Conservation (phyloP, 2,329 filamentous ascomycete species). For the Ramularia collo-cygni region DNA sequence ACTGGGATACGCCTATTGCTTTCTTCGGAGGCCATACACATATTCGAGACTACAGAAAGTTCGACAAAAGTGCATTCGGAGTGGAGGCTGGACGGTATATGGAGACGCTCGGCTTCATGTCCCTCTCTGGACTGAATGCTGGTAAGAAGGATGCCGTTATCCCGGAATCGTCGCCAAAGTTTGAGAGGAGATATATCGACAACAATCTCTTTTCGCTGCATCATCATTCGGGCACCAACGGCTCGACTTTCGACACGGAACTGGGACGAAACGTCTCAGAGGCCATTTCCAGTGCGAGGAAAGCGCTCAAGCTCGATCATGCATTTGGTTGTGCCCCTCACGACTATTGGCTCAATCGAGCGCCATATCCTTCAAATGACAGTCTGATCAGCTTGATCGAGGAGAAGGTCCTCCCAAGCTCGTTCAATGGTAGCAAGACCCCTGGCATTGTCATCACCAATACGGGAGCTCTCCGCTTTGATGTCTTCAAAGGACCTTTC, state of each 20-base stretch:
- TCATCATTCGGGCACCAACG: slow-evolving; percentile 69
- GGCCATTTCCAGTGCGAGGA: slow-evolving; percentile 63
- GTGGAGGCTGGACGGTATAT: slow-evolving; percentile 87
- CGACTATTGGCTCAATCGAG: slow-evolving; percentile 74
- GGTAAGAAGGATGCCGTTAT: slow-evolving; percentile 27
- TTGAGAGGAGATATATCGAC: slow-evolving; percentile 80
- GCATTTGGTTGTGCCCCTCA: slow-evolving; percentile 76
- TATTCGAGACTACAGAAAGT: slow-evolving; percentile 75
- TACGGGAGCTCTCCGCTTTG: slow-evolving; percentile 87
- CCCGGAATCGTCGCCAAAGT: slow-evolving; percentile 45
- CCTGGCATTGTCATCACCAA: slow-evolving; percentile 73
- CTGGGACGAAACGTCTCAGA: slow-evolving; percentile 65
- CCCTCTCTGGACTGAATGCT: slow-evolving; percentile 59
- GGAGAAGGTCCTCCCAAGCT: slow-evolving; percentile 62
- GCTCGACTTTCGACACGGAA: slow-evolving; percentile 66
- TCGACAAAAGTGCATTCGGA: slow-evolving; percentile 70
- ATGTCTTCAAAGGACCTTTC: slow-evolving; percentile 88
- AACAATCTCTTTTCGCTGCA: slow-evolving; percentile 83
- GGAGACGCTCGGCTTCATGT: slow-evolving; percentile 93
- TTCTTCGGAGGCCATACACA: slow-evolving; percentile 91
- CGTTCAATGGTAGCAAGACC: slow-evolving; percentile 33
- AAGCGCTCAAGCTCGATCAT: slow-evolving; percentile 63
- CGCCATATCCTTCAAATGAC: slow-evolving; percentile 62
- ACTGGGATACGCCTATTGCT: slow-evolving; percentile 77
- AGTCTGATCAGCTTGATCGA: slow-evolving; percentile 81